Evolutionary conservation across 2,329 filamentous ascomycete species (phyloP), one percentile per base, ranked within the genome.

Genomic region (Cladosporium phlei): DNA sequence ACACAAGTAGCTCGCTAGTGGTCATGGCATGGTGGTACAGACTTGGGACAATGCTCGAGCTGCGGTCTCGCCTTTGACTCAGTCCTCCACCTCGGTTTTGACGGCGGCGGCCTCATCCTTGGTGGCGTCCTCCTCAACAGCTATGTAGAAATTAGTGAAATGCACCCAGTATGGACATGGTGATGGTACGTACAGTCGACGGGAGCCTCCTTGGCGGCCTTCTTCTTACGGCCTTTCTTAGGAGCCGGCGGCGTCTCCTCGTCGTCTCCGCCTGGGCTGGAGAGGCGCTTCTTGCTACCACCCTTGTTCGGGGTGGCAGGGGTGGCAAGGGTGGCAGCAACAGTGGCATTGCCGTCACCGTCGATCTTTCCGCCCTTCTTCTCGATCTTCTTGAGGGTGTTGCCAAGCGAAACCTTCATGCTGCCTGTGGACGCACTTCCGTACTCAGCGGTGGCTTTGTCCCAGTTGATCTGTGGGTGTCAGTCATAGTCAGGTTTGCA

Each of bases 351-450:
- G 12, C 33, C 50, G 3, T 27, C 49, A n/a, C 47, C 51, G n/a
- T n/a, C n/a, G 17, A 42, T 37, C 32, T 55, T 53, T 30, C 45
- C 54, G 19, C 52, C 55, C n/a, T 55, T 55, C 6, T 53, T 51
- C 33, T 56, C 50, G 35, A 64, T 48, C 54, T 64, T 64, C 55
- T 57, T 62, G 24, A 58, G 29, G 9, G 43, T 34, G 38, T 55
- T 58, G 39, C 35, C 28, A 24, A 52, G 29, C 11, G 45, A 49
- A 10, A 49, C 47, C 38, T 53, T 61, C 53, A 64, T 56, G 53
- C 52, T 56, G 1, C 54, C 49, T 20, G 55, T 52, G 28, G 51
- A 56, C 24, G 54, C 54, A 28, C 52, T 52, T 20, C 54, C 58
- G 50, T 53, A 64, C 16, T 57, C 57, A 2, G 19, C 37, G 29